Percentiles rank a stretch among this genome's conserved stretches.
Conservation (phyloP, 345 rosid species). For the Dimocarpus longan region DNA sequence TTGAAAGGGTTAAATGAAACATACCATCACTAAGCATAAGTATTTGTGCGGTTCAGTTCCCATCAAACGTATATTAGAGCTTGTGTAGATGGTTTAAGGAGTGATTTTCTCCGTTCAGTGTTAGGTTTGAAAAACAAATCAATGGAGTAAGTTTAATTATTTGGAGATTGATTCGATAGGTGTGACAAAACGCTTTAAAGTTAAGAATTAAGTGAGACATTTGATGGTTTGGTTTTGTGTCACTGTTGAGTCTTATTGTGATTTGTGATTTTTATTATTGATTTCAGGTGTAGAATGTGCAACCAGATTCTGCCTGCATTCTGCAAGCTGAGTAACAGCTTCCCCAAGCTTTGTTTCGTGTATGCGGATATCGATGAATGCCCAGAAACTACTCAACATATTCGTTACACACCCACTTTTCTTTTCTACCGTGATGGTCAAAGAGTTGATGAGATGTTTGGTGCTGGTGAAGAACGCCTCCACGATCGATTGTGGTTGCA, state of each 20-base stretch:
- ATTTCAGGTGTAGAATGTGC: conserved; percentile 81
- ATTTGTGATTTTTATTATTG: background rate
- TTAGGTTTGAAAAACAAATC: no score
- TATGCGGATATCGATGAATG: conserved; percentile 96
- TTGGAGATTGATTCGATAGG: no score
- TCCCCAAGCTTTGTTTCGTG: conserved; percentile 62
- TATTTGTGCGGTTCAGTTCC: no score
- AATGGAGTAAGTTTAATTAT: no score
- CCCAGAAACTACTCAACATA: conserved; percentile 77
- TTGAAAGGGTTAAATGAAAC: no score
- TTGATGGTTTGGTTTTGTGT: background rate
- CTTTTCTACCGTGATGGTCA: conserved; percentile 87
- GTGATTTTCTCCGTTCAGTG: no score
- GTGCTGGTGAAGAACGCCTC: conserved; percentile 86
- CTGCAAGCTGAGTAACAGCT: conserved; percentile 65
- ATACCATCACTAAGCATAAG: no score
- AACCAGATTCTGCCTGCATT: conserved; percentile 81
- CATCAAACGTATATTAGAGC: no score
- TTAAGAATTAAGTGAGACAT: background rate
- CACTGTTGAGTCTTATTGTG: background rate
- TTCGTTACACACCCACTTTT: conserved; percentile 92
- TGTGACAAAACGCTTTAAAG: no score
- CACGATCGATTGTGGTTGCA: conserved; percentile 93
- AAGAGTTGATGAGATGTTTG: conserved; percentile 91
- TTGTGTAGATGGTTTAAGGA: no score